Evolutionary conservation across 306 rosid genomes (phyloP), one percentile per base, ranked within the genome.

Genomic region (Gastrolobium bilobum): DNA sequence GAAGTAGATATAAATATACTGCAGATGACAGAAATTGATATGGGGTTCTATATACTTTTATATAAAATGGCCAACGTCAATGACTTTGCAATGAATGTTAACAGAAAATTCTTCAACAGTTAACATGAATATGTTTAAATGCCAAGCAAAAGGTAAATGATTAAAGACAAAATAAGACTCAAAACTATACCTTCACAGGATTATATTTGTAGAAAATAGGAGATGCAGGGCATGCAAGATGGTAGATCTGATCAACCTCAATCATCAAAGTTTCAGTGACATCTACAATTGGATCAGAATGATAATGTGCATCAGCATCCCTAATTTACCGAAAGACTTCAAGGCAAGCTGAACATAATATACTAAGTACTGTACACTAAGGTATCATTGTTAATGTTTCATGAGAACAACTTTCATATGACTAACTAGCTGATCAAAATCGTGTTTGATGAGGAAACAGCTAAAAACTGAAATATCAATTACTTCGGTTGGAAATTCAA

Each of bases 121-220:
- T 48, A 50, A 62, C 14, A 64, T 15, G 14, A 67, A 46, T 57
- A 10, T 59, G 58, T 63, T n/a, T 47, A 69, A 40, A 66, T 38
- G 50, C 64, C 39, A 66, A 50, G 76, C 44, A 68, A 4, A 59
- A 68, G 69, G 30, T 10, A 83, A 68, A 67, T 11, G 59, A 71
- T 57, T 44, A 42, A 26, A 54, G 34, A 46, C 61, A 70, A 51
- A 54, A 53, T 15, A 59, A 87, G 46, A 76, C 47, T 26, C 15
- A 43, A 43, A 71, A 15, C 30, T 71, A 15, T 63, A 94, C 99
- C 99, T 94, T 94, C 4, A 94, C 99, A 40, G 97, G 97, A 80
- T 94, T 94, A 87, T 94, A 91, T 88, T 94, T 92, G 83, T 94
- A 94, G 90, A 92, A 94, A 86, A 94, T 92, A 43, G 99, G 99